These are phyloP conservation scores for Mucor ambiguus DNA, from an alignment of 371 early-diverging fungal species.

Conservation along the genomic window DNA sequence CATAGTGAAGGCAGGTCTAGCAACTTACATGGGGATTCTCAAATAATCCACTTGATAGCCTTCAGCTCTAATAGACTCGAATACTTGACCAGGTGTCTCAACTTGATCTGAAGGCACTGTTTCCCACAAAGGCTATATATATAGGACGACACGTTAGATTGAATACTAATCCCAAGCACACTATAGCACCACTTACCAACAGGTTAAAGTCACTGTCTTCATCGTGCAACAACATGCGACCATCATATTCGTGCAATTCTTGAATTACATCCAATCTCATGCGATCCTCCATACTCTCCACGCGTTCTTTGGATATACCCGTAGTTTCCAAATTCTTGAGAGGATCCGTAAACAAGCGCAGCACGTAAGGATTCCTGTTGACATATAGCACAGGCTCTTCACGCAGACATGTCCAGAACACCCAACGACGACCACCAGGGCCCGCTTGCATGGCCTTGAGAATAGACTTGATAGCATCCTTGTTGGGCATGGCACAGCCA, in stretches of 20 bases:
- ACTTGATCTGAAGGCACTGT: conserved; percentile 49
- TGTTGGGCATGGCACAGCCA: conserved; percentile 59
- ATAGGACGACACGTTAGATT: neutral
- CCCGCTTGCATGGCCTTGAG: conserved; percentile 50
- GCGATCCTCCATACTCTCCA: conserved; percentile 65
- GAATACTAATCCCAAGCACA: neutral
- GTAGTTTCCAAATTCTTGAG: conserved; percentile 64
- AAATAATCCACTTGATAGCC: conserved; percentile 62
- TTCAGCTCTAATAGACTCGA: conserved; percentile 43
- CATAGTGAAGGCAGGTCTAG: neutral
- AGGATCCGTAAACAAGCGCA: conserved; percentile 61
- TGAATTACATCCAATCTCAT: conserved; percentile 60
- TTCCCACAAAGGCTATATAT: conserved; percentile 61
- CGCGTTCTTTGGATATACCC: conserved; percentile 65
- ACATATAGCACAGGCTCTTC: conserved; percentile 79
- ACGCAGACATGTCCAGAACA: conserved; percentile 69
- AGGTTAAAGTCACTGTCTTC: conserved; percentile 50
- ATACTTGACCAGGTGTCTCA: conserved; percentile 62
- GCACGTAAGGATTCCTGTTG: conserved; percentile 60
- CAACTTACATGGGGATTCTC: conserved; percentile 63
- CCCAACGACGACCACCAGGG: conserved; percentile 42
- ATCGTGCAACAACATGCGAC: conserved; percentile 61
- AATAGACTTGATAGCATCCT: conserved; percentile 53
- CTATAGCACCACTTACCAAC: conserved; percentile 40
- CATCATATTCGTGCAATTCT: conserved; percentile 54